Conservation (phyloP, 1,284 basidiomycete genomes). For the Cutaneotrichosporon sp. region DNA sequence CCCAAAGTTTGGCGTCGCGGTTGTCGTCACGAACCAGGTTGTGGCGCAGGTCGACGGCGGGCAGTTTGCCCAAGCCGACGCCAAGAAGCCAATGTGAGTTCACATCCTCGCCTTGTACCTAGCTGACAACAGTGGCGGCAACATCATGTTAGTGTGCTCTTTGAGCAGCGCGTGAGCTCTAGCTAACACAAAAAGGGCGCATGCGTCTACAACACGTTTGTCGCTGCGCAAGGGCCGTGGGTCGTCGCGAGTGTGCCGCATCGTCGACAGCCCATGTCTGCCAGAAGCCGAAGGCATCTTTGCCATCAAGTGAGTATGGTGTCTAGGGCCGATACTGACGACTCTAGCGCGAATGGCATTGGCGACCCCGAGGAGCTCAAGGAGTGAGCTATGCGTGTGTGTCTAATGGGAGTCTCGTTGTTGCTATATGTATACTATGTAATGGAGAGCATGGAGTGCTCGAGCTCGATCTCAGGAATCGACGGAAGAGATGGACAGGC, state of each 20-base stretch:
- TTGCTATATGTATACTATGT: too few relatives aligned
- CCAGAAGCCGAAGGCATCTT: conserved; percentile 96
- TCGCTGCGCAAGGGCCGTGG: conserved; percentile 91
- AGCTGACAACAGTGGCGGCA: conserved; percentile 59
- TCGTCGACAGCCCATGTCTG: conserved; percentile 95
- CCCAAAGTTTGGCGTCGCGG: conserved; percentile 85
- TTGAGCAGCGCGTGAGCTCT: background rate
- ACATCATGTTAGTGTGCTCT: conserved; percentile 69
- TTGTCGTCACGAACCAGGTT: conserved; percentile 97
- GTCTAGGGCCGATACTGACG: background rate
- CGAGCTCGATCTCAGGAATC: background rate
- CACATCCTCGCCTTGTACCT: too few relatives aligned
- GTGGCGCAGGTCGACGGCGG: conserved; percentile 95
- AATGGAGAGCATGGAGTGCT: too few relatives aligned
- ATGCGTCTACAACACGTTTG: conserved; percentile 89
- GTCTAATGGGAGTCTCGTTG: too few relatives aligned
- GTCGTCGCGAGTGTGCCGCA: conserved; percentile 89
- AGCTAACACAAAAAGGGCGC: conserved; percentile 53
- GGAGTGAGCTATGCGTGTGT: conserved; percentile 31
- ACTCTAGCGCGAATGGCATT: conserved; percentile 62
- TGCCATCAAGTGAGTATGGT: conserved; percentile 63
- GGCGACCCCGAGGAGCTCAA: conserved; percentile 84
- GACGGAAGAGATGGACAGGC: too few relatives aligned
- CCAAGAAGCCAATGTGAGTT: conserved; percentile 79
- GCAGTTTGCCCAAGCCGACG: conserved; percentile 72